Evolutionary conservation across 2,329 filamentous ascomycete species (phyloP), one percentile per base, ranked within the genome.

Genomic region (Apiospora saccharicola): DNA sequence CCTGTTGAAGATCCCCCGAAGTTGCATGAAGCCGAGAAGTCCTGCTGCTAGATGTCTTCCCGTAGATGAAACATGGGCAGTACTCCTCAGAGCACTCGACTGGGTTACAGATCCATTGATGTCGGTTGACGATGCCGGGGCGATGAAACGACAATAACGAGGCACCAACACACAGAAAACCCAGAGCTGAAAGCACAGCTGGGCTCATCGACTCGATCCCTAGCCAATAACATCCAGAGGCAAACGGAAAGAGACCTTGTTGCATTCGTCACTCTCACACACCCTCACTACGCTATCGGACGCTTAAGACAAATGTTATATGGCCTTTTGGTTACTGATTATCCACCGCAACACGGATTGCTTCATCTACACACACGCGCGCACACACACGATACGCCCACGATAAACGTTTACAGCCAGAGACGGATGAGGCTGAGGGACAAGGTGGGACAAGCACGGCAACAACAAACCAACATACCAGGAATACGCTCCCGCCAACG

Each of bases 181-280:
- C 57, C 30, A 34, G 34, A 12, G 34, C 57, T 64, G 57, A 64
- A 64, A 37, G 57, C 13, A 24, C 57, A 64, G 34, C 57, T 64
- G 57, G 57, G 41, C 19, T 41, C 16, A 22, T 64, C 10, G 57
- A n/a, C 22, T 64, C 57, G 57, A 34, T 64, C 22, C 57, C 10
- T 64, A 22, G 34, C 34, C 34, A 64, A 64, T 64, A 34, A 22
- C n/a, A 64, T 64, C 19, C 57, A 41, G 57, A 24, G 57, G 30
- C 14, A n/a, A 41, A n/a, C 57, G 34, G 34, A 64, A 64, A 41
- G 34, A 64, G n/a, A 41, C 57, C 57, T 37, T 34, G 34, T 19
- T 41, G 22, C 57, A 64, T 64, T n/a, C 19, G 22, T n/a, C 57
- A 41, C 34, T 13, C 57, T n/a, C 57, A 64, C 19, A 64, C 57